These are phyloP conservation scores for Isochrysis galbana DNA, from an alignment of 78 protist species.

Conservation along the genomic window DNA sequence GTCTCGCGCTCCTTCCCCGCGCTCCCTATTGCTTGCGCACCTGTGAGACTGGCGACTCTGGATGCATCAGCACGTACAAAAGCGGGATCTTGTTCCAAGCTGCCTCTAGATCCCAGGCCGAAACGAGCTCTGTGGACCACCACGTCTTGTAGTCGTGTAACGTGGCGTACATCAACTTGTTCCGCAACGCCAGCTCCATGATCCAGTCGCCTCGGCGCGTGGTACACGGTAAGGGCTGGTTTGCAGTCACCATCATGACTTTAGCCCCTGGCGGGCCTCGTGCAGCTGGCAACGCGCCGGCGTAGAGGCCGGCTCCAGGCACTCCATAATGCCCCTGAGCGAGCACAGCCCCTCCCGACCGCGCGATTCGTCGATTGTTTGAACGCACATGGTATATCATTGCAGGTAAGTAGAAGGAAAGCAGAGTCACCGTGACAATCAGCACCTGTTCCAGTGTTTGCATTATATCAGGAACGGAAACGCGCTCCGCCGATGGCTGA, in stretches of 20 bases:
- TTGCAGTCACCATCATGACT: constrained; percentile 4
- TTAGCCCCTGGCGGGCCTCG: neutral
- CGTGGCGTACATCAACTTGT: constrained; percentile 11
- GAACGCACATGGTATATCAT: neutral
- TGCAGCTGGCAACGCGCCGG: neutral
- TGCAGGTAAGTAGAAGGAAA: neutral
- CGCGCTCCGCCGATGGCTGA: too few relatives aligned
- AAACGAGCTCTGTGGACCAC: neutral
- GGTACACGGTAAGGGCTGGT: constrained; percentile 8
- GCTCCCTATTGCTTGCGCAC: too few relatives aligned
- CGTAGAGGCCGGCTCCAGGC: too few relatives aligned
- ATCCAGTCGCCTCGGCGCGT: constrained; percentile 11
- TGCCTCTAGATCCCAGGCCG: neutral
- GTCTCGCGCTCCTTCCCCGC: too few relatives aligned
- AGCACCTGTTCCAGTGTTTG: too few relatives aligned
- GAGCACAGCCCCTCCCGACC: too few relatives aligned
- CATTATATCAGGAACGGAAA: too few relatives aligned
- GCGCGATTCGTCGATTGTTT: neutral
- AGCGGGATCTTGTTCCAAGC: constrained; percentile 9
- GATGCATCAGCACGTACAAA: neutral
- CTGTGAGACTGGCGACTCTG: neutral
- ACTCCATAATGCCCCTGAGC: too few relatives aligned
- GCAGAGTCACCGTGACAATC: neutral
- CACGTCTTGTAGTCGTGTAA: neutral
- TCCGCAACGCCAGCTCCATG: neutral